Evolutionary conservation across 2,329 filamentous ascomycete species (phyloP).

Genomic region (Colletotrichum sp.): DNA sequence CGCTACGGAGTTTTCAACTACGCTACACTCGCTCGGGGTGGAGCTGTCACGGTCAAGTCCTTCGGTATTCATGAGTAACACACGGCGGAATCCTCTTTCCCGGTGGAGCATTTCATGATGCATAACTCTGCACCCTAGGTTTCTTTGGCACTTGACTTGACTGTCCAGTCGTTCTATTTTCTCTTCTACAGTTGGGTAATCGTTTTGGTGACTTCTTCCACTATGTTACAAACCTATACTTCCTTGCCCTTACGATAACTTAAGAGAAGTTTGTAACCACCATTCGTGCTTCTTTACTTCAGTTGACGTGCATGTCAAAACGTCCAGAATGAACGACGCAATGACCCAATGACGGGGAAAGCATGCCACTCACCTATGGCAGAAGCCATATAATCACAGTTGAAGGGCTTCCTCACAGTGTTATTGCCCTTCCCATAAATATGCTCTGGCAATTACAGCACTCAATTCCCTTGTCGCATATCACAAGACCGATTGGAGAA

Average conservation of each 20-base stretch:
- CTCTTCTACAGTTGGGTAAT: background rate
- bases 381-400: background rate
- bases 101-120: background rate
- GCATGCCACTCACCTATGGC: accelerated
- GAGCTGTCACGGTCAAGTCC: background rate
- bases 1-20: background rate
- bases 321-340: accelerated
- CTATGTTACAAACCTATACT: background rate
- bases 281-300: background rate
- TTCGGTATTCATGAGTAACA: background rate
- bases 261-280: background rate
- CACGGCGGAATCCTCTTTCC: background rate
- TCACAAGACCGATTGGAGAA: background rate
- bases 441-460: background rate
- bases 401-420: too few species aligned
- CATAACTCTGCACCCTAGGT: accelerated
- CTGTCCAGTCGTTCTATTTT: accelerated
- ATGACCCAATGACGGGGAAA: background rate
- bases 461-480: background rate
- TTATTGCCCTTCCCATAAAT: too few species aligned
- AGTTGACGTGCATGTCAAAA: background rate
- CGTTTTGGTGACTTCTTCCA: accelerated
- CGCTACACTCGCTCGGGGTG: background rate
- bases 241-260: background rate
- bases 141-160: background rate